Percentiles rank a stretch among this genome's conserved stretches.
phyloP scores from a whole-genome alignment of 176 grass and related monocot species.

The Pharus latifolius region DNA sequence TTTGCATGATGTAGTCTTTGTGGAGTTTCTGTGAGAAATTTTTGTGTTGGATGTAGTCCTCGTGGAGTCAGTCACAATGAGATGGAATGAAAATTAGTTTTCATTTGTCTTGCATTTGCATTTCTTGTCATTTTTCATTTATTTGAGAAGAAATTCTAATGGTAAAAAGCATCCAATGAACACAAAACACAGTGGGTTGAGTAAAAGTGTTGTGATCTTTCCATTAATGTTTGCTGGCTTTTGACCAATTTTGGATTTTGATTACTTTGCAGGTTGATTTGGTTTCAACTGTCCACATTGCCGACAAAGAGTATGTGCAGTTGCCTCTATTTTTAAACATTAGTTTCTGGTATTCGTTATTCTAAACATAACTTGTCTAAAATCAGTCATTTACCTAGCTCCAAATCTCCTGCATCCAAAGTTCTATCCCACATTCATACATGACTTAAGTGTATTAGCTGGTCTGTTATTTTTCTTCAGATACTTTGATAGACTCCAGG shows the following conservation, averaged over 20 bases:
- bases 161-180: not conserved
- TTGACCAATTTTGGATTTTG: not conserved
- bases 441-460: not conserved
- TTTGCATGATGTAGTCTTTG: too few relatives aligned
- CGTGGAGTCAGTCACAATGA: not conserved
- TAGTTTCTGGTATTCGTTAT: not conserved
- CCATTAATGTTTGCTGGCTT: not conserved
- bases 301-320: conserved; percentile 54
- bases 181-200: not conserved
- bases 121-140: not conserved
- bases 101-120: not conserved
- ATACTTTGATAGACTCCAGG: conserved; percentile 72
- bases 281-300: conserved; percentile 84
- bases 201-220: not conserved
- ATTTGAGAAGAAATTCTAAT: not conserved
- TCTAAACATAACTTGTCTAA: not conserved
- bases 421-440: not conserved
- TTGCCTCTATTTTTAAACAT: not conserved
- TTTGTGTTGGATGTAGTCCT: not conserved
- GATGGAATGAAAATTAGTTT: not conserved
- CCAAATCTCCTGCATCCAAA: not conserved
- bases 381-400: not conserved
- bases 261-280: conserved; percentile 66
- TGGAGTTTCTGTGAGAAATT: not conserved
- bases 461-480: conserved; percentile 13